Conservation (phyloP, 2,329 filamentous ascomycete genomes). For the Chalara sp. region DNA sequence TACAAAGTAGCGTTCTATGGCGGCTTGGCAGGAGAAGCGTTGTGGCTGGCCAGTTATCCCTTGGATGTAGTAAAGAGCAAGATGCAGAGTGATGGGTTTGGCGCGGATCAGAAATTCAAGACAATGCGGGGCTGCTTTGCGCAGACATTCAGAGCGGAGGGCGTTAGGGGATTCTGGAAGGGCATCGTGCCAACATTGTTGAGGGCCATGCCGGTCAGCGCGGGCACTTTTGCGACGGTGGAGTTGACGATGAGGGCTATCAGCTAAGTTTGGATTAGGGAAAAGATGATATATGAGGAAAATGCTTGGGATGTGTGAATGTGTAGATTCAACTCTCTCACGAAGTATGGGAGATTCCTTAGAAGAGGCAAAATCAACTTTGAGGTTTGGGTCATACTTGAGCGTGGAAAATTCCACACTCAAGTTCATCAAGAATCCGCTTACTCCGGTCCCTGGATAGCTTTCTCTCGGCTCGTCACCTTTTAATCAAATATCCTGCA, state of each 20-base stretch:
- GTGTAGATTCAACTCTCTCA: neutral
- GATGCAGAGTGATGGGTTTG: constrained; percentile 97
- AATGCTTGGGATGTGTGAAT: neutral
- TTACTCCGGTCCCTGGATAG: too few relatives aligned
- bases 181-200: constrained; percentile 84
- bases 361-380: too few relatives aligned
- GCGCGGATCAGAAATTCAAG: constrained; percentile 60
- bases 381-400: too few relatives aligned
- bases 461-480: too few relatives aligned
- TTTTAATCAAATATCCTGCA: too few relatives aligned
- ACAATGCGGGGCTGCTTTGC: constrained; percentile 86
- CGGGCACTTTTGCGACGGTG: constrained; percentile 90
- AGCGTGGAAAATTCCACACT: too few relatives aligned
- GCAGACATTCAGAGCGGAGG: constrained; percentile 73
- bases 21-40: constrained; percentile 83
- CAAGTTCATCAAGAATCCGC: too few relatives aligned
- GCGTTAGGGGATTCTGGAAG: constrained; percentile 84
- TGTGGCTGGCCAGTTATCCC: constrained; percentile 92
- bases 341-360: neutral
- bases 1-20: constrained; percentile 90
- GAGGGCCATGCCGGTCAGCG: constrained; percentile 94
- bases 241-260: constrained; percentile 61
- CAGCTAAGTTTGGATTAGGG: constrained; percentile 27
- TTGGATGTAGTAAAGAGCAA: constrained; percentile 98
- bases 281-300: neutral